A percentile compares a stretch with the other conserved stretches of the same genome.
Conservation (phyloP, 1,284 basidiomycete species). For the Trichosporon sp. region DNA sequence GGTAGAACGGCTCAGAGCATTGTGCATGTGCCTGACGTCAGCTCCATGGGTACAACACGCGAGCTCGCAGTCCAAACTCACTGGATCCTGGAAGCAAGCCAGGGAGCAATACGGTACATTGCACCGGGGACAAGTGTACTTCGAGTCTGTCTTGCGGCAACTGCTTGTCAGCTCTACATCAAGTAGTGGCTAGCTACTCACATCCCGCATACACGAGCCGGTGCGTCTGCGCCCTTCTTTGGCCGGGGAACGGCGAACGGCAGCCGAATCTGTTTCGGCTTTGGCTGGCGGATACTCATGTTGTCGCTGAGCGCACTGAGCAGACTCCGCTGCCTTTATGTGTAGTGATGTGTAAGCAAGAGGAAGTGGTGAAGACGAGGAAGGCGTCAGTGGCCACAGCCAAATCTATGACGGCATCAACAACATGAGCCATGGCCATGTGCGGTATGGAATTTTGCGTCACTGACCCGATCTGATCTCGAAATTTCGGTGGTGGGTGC, state of each 20-base stretch:
- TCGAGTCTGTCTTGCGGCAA: constrained; percentile 39
- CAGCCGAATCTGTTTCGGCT: constrained; percentile 37
- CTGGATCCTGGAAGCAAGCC: constrained; percentile 41
- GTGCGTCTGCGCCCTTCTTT: constrained; percentile 20
- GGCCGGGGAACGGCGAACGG: constrained; percentile 41
- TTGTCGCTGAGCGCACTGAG: background rate
- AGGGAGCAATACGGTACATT: constrained; percentile 47
- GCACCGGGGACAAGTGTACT: constrained; percentile 47
- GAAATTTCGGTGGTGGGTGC: background rate
- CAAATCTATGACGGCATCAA: background rate
- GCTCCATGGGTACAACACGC: background rate
- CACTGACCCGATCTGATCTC: too few relatives aligned
- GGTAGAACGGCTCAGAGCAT: constrained; percentile 48
- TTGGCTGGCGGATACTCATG: constrained; percentile 45
- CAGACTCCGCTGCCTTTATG: background rate
- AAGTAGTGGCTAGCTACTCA: constrained; percentile 13
- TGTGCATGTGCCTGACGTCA: constrained; percentile 38
- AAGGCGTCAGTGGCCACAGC: background rate
- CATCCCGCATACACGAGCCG: constrained; percentile 37
- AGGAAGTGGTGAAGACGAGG: background rate
- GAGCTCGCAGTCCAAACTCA: too few relatives aligned
- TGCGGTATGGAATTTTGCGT: background rate
- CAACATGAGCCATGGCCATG: background rate
- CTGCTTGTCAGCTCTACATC: constrained; percentile 17
- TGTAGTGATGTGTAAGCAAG: background rate